These are phyloP conservation scores for Suhomyces coccinellae DNA, from an alignment of 1,139 yeast species.

Conservation along the genomic window DNA sequence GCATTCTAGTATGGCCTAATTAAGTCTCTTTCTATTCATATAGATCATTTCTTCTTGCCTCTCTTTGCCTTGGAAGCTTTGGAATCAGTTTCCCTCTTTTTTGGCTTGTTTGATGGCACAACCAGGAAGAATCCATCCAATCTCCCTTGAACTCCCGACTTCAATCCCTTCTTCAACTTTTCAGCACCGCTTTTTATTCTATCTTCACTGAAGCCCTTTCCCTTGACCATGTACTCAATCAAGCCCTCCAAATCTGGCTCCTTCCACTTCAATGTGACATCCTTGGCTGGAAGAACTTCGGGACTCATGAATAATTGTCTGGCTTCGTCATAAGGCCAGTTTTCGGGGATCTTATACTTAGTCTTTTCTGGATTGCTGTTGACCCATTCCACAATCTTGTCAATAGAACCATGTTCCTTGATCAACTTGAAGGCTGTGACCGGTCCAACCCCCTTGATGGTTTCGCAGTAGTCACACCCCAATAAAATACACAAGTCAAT, in stretches of 20 bases:
- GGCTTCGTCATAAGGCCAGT: conserved; percentile 93
- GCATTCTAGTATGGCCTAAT: neutral
- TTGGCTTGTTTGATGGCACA: conserved; percentile 50
- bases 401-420: conserved; percentile 80
- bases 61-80: conserved; percentile 22
- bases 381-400: conserved; percentile 68
- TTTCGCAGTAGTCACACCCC: conserved; percentile 97
- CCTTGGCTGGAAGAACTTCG: conserved; percentile 64
- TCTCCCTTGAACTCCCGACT: conserved; percentile 86
- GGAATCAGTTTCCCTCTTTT: conserved; percentile 23
- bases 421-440: conserved; percentile 88
- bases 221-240: conserved; percentile 66
- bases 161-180: conserved; percentile 78
- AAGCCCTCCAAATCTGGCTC: conserved; percentile 79
- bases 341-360: conserved; percentile 84
- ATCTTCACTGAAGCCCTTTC: conserved; percentile 89
- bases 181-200: conserved; percentile 86
- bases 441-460: conserved; percentile 94
- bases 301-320: conserved; percentile 80
- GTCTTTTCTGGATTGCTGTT: conserved; percentile 58
- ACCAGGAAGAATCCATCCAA: conserved; percentile 87
- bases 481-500: conserved; percentile 88
- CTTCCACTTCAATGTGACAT: conserved; percentile 70
- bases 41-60: conserved; percentile 18
- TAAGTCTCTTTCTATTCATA: no score